Evolutionary conservation across 805 yeast genomes (phyloP).

Genomic region (Candida lessepsii): DNA sequence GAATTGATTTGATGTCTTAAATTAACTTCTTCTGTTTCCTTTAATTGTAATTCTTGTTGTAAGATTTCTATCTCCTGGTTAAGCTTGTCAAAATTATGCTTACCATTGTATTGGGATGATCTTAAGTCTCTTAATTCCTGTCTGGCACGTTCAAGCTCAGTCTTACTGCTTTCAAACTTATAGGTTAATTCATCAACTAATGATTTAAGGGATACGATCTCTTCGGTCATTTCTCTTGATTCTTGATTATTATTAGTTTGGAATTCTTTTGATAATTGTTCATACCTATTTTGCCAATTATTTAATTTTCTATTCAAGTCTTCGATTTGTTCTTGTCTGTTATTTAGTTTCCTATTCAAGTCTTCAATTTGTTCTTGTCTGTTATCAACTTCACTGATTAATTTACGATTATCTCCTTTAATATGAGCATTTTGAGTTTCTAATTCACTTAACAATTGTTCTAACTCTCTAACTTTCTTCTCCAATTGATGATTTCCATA

Average conservation of each 20-base stretch:
- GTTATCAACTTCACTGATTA: slow-evolving; percentile 7
- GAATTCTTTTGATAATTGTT: slow-evolving; percentile 8
- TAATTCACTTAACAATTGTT: not conserved
- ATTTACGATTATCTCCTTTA: slow-evolving; percentile 6
- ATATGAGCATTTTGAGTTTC: slow-evolving; percentile 1
- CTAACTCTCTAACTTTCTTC: not conserved
- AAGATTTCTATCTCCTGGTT: slow-evolving; percentile 17
- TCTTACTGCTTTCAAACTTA: slow-evolving; percentile 11
- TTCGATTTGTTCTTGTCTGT: slow-evolving; percentile 17
- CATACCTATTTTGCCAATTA: slow-evolving; percentile 15
- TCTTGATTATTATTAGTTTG: slow-evolving; percentile 4
- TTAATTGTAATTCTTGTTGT: slow-evolving; percentile 21
- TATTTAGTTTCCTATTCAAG: slow-evolving; percentile 5
- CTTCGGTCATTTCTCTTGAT: slow-evolving; percentile 5
- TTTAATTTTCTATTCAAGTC: slow-evolving; percentile 15
- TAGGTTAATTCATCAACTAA: slow-evolving; percentile 16
- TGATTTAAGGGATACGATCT: slow-evolving; percentile 14
- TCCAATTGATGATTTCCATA: not conserved
- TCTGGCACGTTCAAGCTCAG: slow-evolving; percentile 15
- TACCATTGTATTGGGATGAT: slow-evolving; percentile 11
- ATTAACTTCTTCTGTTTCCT: slow-evolving; percentile 22
- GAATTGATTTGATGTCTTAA: slow-evolving; percentile 24
- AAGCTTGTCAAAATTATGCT: slow-evolving; percentile 14
- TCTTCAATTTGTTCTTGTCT: slow-evolving; percentile 20
- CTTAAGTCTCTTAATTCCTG: slow-evolving; percentile 16